Evolutionary conservation across 2,329 filamentous ascomycete species (phyloP), one percentile per base, ranked within the genome.

Genomic region (Calonectria pseudoturangicola): DNA sequence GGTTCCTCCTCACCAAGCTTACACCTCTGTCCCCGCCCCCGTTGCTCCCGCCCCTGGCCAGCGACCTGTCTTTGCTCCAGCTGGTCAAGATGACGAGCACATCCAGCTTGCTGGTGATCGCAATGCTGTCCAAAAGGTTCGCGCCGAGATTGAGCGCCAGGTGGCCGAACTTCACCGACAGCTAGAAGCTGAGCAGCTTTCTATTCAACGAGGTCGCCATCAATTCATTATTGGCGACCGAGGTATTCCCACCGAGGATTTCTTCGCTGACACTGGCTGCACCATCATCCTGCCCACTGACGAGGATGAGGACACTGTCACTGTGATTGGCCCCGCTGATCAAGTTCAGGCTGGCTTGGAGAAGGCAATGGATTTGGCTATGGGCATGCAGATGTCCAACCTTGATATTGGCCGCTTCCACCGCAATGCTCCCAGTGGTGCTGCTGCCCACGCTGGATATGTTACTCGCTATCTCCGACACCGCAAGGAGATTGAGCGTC

Each of bases 181-280:
- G 82, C 88, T 98, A 63, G 91, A 93, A 50, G 87, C 97, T 62
- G 92, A 97, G 78, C 93, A 97, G 83, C 87, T 95, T 50, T 91
- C 93, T 7, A 95, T 98, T 78, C 94, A 96, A 83, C 93, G 93
- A 74, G 95, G 95, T 62, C 92, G 95, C 65, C 97, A 98, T 83
- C 96, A 98, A 83, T 98, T 98, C 87, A 97, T 99, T 81, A 92
- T 98, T 75, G 96, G 96, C 65, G 92, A 96, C 74, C 91, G 93
- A 74, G 95, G 94, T 73, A 90, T 94, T 74, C 92, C 94, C 21
- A 88, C 95, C 41, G 92, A 98, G 71, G 92, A 98, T 56, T 98
- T 99, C 87, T 92, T 98, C 76, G 90, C 92, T 56, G 92, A 98
- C 80, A 98, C 97, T 71, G 96, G 96, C 74, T 99, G 97, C 84